These are phyloP conservation scores for Laguncularia racemosa DNA, from an alignment of 345 rosid genomes.

Conservation along the genomic window DNA sequence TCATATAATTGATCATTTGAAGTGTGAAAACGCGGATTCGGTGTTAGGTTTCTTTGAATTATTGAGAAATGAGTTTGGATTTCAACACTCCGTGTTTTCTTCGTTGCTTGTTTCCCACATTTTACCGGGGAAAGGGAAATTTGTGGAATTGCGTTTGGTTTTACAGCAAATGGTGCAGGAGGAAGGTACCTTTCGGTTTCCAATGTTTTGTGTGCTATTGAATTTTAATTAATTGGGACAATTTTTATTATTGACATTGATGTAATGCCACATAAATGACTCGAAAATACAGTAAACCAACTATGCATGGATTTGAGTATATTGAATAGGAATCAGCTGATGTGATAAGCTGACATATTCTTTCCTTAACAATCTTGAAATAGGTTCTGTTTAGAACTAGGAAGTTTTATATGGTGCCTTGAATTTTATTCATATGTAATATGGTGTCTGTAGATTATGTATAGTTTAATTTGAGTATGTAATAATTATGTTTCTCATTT, in stretches of 20 bases:
- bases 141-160: conserved; percentile 40
- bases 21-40: conserved; percentile 33
- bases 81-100: conserved; percentile 48
- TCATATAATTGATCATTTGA: conserved; percentile 32
- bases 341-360: too few relatives aligned
- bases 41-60: conserved; percentile 42
- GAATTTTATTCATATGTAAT: too few relatives aligned
- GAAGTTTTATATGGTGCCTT: background rate
- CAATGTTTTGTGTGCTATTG: background rate
- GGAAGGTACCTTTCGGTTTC: conserved; percentile 39
- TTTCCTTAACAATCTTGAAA: too few relatives aligned
- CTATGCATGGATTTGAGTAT: too few relatives aligned
- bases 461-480: too few relatives aligned
- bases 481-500: conserved; percentile 6
- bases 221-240: background rate
- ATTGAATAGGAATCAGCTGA: too few relatives aligned
- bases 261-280: too few relatives aligned
- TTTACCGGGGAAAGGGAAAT: conserved; percentile 40
- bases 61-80: conserved; percentile 41
- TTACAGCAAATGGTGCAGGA: conserved; percentile 42
- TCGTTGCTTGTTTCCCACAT: conserved; percentile 45
- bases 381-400: too few relatives aligned
- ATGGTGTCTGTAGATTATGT: background rate
- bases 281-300: too few relatives aligned
- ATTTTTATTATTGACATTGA: background rate